phyloP scores from a whole-genome alignment of 345 rosid species.

The Triadica sebifera region DNA sequence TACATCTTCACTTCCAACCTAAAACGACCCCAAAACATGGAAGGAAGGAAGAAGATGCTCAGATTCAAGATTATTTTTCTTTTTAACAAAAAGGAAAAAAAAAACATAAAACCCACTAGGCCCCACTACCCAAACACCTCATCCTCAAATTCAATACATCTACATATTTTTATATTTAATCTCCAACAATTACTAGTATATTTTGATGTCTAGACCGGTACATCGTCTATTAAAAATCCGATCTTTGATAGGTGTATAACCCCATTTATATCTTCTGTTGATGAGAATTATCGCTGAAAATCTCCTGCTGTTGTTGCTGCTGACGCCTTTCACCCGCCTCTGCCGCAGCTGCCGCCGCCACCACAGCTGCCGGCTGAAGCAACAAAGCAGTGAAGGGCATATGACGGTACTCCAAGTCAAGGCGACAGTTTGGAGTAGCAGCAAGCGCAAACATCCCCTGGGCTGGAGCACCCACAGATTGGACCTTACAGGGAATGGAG shows the following conservation, averaged over 20 bases:
- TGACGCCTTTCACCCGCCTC: slow-evolving; percentile 22
- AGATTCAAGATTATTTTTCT: not conserved
- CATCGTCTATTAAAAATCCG: too few species aligned
- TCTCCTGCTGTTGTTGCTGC: slow-evolving; percentile 16
- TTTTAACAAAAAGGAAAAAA: not conserved
- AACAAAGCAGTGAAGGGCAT: slow-evolving; percentile 63
- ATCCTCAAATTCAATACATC: not conserved
- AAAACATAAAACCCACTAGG: too few species aligned
- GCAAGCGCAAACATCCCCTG: slow-evolving; percentile 22
- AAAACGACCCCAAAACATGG: not conserved
- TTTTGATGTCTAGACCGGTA: not conserved
- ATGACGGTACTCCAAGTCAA: slow-evolving; percentile 46
- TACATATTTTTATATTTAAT: not conserved
- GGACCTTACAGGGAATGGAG: slow-evolving; percentile 32
- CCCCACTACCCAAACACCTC: not conserved
- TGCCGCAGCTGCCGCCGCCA: slow-evolving; percentile 15
- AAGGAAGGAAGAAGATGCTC: not conserved
- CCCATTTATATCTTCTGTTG: not conserved
- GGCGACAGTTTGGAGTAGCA: slow-evolving; percentile 35
- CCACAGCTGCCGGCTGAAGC: slow-evolving; percentile 38
- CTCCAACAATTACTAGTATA: not conserved
- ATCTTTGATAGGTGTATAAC: not conserved
- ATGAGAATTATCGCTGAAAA: not conserved
- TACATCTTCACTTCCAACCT: not conserved
- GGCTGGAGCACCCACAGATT: slow-evolving; percentile 14